phyloP scores from a whole-genome alignment of 1,284 basidiomycete genomes.

The Gomphus bonarii region DNA sequence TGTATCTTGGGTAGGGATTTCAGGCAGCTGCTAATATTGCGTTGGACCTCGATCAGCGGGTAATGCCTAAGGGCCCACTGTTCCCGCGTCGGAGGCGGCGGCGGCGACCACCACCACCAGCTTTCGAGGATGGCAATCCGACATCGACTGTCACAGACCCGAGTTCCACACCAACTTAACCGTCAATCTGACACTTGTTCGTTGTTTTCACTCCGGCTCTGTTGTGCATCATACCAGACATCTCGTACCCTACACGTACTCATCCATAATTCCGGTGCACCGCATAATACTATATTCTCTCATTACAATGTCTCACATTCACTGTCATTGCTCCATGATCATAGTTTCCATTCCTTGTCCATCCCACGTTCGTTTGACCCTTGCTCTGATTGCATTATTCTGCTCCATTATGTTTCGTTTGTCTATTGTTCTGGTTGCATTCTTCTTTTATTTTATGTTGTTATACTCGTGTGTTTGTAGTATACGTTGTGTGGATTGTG shows the following conservation, averaged over 20 bases:
- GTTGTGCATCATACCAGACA: background rate
- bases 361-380: too few species aligned
- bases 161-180: background rate
- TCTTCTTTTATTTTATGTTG: too few species aligned
- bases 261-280: background rate
- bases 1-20: slow-evolving; percentile 44
- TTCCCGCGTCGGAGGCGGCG: slow-evolving; percentile 40
- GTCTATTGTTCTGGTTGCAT: too few species aligned
- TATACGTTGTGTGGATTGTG: too few species aligned
- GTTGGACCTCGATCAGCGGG: slow-evolving; percentile 81
- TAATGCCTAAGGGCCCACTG: slow-evolving; percentile 79
- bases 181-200: background rate
- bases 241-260: background rate
- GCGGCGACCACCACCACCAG: slow-evolving; percentile 3
- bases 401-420: too few species aligned
- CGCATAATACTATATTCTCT: background rate
- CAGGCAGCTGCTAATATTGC: slow-evolving; percentile 93
- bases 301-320: background rate
- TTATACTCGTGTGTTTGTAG: too few species aligned
- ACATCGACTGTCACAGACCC: background rate
- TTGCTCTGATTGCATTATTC: too few species aligned
- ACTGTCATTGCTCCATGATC: background rate
- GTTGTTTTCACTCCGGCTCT: background rate
- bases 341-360: too few species aligned
- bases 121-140: background rate